Conservation (phyloP, 352 stramenopile genomes). For the Phytophthora syringae region DNA sequence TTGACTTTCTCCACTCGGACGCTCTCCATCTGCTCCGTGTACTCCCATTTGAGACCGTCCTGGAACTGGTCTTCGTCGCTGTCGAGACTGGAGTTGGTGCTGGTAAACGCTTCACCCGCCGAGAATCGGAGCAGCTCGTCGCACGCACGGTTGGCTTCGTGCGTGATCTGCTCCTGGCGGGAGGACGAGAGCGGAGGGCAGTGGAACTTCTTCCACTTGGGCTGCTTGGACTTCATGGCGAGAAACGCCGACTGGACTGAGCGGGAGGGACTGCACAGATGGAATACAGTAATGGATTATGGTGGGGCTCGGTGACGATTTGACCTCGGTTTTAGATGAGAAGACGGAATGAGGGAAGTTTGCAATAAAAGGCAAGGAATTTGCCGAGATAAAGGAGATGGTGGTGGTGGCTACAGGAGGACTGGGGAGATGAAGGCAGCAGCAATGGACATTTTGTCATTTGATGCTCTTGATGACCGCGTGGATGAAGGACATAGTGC, state of each 20-base stretch:
- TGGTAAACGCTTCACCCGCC: slow-evolving; percentile 59
- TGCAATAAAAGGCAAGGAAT: too few relatives aligned
- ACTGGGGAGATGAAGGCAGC: too few relatives aligned
- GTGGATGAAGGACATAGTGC: too few relatives aligned
- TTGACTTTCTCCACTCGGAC: slow-evolving; percentile 83
- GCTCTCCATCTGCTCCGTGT: slow-evolving; percentile 70
- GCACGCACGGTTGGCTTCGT: slow-evolving; percentile 77
- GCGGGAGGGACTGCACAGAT: slow-evolving; percentile 4
- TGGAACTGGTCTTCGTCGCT: slow-evolving; percentile 39
- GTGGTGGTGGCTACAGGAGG: too few relatives aligned
- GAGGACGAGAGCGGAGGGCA: slow-evolving; percentile 71
- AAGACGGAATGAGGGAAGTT: too few relatives aligned
- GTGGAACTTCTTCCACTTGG: slow-evolving; percentile 82
- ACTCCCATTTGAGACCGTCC: slow-evolving; percentile 77
- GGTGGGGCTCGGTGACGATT: not conserved
- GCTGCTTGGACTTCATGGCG: slow-evolving; percentile 52
- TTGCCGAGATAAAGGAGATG: too few relatives aligned
- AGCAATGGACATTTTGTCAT: too few relatives aligned
- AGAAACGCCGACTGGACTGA: slow-evolving; percentile 6
- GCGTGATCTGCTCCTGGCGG: slow-evolving; percentile 69
- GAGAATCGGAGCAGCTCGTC: slow-evolving; percentile 82
- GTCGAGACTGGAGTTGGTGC: slow-evolving; percentile 26
- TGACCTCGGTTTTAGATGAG: not conserved
- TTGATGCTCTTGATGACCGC: too few relatives aligned
- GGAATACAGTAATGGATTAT: too few relatives aligned